Percentiles rank a stretch among this genome's conserved stretches.
phyloP scores from a whole-genome alignment of 495 filamentous ascomycete genomes.

The Cercophora newfieldiana region DNA sequence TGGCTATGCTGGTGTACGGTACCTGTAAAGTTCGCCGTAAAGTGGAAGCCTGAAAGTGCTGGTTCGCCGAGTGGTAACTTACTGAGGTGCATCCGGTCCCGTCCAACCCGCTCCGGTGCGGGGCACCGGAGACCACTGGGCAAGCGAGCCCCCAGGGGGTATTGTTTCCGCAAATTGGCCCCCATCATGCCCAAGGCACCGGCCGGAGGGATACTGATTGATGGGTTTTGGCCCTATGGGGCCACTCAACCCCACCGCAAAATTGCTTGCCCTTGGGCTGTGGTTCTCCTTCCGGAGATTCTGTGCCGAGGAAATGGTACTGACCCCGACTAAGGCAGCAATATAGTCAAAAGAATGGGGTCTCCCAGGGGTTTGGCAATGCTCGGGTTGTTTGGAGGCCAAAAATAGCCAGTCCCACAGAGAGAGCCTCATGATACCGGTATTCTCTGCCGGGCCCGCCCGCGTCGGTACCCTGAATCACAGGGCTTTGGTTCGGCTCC shows the following conservation, averaged over 20 bases:
- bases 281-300: not conserved
- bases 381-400: not conserved
- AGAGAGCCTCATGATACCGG: too few species aligned
- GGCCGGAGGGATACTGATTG: not conserved
- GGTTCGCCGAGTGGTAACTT: not conserved
- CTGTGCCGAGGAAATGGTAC: not conserved
- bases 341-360: not conserved
- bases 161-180: not conserved
- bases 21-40: not conserved
- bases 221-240: too few species aligned
- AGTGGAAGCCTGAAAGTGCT: not conserved
- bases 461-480: constrained; percentile 11
- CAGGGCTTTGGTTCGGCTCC: not conserved
- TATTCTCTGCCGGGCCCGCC: not conserved
- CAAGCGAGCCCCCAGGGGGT: not conserved
- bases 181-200: not conserved
- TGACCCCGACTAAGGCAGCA: not conserved
- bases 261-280: too few species aligned
- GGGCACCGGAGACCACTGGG: not conserved
- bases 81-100: constrained; percentile 1
- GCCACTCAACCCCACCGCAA: too few species aligned
- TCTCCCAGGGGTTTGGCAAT: not conserved
- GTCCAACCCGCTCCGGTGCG: not conserved
- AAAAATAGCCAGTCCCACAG: not conserved
- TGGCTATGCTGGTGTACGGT: not conserved